Evolutionary conservation across 331 rosid genomes (phyloP), one percentile per base, ranked within the genome.

Genomic region (Dryas integrifolia): DNA sequence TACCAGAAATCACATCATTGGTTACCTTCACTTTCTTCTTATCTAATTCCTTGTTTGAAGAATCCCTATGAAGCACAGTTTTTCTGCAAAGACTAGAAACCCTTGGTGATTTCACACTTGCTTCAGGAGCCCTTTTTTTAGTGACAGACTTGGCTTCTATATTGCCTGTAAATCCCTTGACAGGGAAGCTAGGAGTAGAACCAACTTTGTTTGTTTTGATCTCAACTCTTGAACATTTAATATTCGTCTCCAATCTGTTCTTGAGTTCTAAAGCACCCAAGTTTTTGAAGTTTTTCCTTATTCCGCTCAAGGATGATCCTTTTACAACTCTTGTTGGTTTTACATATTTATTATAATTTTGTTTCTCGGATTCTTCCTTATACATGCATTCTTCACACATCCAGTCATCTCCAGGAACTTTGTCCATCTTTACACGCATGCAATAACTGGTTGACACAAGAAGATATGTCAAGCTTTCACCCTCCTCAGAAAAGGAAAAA

Each of bases 341-440:
- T 55, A 77, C 47, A 63, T 26, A 65, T 9, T 63, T 62, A 77
- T 60, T 66, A 18, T 75, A 69, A 49, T 15, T 58, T 47, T 58
- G 45, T 50, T 79, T 66, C 21, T 69, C 15, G n/a, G 60, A 50
- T 15, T 72, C 67, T 74, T 45, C n/a, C 74, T 24, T 67, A 5
- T 59, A 58, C 63, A 3, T 13, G 69, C 85, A 85, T 40, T 72
- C 82, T 76, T 82, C 72, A 72, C 87, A 85, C 9, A 52, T 47
- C 87, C 87, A 85, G 3, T 63, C 67, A 15, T 62, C 41, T 24
- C 69, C 18, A 64, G 77, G 76, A 72, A 75, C 64, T 72, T 77
- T 57, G 9, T 40, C 41, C 44, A 51, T 67, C 67, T 12, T 65
- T 69, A 63, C 68, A 13, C 39, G 49, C 89, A 77, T 80, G 18